Conservation (phyloP, 352 stramenopile genomes). For the Pythium myriotylum region DNA sequence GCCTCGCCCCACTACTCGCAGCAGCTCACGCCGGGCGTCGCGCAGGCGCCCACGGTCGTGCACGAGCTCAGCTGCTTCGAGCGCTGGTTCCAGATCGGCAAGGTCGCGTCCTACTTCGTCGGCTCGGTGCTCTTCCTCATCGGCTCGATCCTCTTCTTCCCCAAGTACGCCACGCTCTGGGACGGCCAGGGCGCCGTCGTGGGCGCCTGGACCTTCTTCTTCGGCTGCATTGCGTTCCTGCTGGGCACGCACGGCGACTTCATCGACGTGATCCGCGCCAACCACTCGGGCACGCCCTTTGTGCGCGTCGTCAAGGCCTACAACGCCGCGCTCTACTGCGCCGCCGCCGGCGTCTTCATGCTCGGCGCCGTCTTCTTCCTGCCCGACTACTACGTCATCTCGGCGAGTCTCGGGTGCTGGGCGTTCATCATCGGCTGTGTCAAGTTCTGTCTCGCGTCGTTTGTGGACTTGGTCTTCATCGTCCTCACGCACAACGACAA, state of each 20-base stretch:
- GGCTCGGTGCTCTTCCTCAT: conserved; percentile 74
- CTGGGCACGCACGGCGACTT: conserved; percentile 73
- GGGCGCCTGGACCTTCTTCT: conserved; percentile 67
- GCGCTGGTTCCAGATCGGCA: conserved; percentile 54
- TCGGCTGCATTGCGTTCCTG: conserved; percentile 75
- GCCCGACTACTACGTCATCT: conserved; percentile 68
- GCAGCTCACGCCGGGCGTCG: conserved; percentile 28
- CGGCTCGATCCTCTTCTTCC: conserved; percentile 84
- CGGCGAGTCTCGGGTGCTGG: conserved; percentile 70
- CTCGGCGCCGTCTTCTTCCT: conserved; percentile 83
- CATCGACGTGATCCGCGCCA: conserved; percentile 63
- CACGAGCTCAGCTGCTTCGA: conserved; percentile 33
- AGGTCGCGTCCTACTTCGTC: conserved; percentile 57
- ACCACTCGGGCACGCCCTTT: conserved; percentile 43
- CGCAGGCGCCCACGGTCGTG: conserved; percentile 14
- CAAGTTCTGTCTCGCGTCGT: conserved; percentile 58
- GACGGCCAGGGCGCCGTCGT: conserved; percentile 62
- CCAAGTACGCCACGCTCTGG: conserved; percentile 66
- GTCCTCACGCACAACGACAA: conserved; percentile 59
- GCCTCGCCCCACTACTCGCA: conserved; percentile 21
- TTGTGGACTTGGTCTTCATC: conserved; percentile 72
- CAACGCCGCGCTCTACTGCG: conserved; percentile 65
- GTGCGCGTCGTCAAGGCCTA: conserved; percentile 62
- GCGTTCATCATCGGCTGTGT: conserved; percentile 74
- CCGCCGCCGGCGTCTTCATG: conserved; percentile 71